Evolutionary conservation across 257 asterid species (phyloP).

Genomic region (Catharanthus roseus): DNA sequence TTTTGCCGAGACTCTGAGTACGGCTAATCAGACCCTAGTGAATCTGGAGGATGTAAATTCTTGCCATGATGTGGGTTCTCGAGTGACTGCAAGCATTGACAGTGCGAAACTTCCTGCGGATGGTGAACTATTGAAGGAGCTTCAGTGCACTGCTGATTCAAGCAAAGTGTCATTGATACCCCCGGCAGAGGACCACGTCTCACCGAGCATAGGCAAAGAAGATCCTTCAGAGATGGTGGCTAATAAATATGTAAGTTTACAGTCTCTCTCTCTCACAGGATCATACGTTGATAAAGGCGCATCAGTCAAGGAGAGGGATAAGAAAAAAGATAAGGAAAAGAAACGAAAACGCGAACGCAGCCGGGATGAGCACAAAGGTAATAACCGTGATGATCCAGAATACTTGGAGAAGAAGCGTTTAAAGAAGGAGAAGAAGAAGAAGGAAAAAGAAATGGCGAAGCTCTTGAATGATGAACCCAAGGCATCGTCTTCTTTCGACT

Average conservation of each 20-base stretch:
- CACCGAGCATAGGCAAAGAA: constrained; percentile 24
- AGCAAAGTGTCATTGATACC: constrained; percentile 49
- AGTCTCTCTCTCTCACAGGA: constrained; percentile 23
- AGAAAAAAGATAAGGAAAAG: constrained; percentile 30
- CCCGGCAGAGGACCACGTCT: constrained; percentile 28
- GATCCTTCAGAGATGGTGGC: constrained; percentile 30
- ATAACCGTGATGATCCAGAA: constrained; percentile 41
- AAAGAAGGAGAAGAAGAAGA: constrained; percentile 84
- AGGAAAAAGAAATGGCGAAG: constrained; percentile 80
- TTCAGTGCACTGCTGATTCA: constrained; percentile 95
- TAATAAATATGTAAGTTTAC: constrained; percentile 35
- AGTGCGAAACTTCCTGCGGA: constrained; percentile 62
- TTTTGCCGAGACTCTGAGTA: constrained; percentile 46
- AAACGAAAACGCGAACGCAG: constrained; percentile 55
- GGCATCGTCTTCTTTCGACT: constrained; percentile 22
- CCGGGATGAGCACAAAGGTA: constrained; percentile 29
- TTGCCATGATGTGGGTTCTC: constrained; percentile 86
- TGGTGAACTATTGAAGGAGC: constrained; percentile 64
- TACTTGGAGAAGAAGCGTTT: constrained; percentile 51
- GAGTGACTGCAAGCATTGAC: constrained; percentile 92
- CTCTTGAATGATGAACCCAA: constrained; percentile 41
- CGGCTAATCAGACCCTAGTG: constrained; percentile 56
- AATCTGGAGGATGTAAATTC: constrained; percentile 76
- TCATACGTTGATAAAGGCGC: constrained; percentile 16
- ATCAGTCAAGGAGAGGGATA: constrained; percentile 20